A percentile compares a stretch with the other conserved stretches of the same genome.
phyloP scores from a whole-genome alignment of 2,329 filamentous ascomycete genomes.

The Aspergillus uvarum region DNA sequence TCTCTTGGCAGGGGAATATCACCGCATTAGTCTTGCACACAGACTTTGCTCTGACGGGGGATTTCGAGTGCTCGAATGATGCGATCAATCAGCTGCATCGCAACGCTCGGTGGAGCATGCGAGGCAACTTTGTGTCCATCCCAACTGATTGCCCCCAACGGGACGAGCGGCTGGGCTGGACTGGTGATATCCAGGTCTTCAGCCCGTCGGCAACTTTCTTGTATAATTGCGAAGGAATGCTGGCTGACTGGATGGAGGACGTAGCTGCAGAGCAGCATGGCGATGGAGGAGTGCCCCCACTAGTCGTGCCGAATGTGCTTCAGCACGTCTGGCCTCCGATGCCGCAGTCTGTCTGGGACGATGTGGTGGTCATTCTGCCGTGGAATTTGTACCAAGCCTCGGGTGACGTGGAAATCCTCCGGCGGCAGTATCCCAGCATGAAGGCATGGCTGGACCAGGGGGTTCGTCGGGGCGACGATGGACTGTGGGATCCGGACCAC shows the following conservation, averaged over 20 bases:
- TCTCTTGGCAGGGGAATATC: conserved; percentile 20
- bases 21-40: conserved; percentile 50
- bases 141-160: conserved; percentile 60
- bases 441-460: conserved; percentile 39
- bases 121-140: conserved; percentile 58
- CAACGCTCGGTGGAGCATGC: conserved; percentile 59
- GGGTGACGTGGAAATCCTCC: conserved; percentile 37
- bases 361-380: conserved; percentile 39
- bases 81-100: conserved; percentile 55
- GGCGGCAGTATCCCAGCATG: conserved; percentile 38
- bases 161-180: conserved; percentile 58
- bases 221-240: conserved; percentile 54
- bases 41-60: conserved; percentile 53
- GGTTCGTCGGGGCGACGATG: conserved; percentile 31
- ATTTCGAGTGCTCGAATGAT: conserved; percentile 53
- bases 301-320: conserved; percentile 33
- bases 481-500: conserved; percentile 36
- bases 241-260: conserved; percentile 53
- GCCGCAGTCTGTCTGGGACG: conserved; percentile 41
- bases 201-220: conserved; percentile 54
- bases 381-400: conserved; percentile 36
- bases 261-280: conserved; percentile 39
- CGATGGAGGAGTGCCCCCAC: conserved; percentile 28
- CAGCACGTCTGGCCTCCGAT: conserved; percentile 10
- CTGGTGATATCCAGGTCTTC: conserved; percentile 54